Base-by-base conservation (phyloP, 179 eudicot genomes). In the Heliamphora ciliata region DNA sequence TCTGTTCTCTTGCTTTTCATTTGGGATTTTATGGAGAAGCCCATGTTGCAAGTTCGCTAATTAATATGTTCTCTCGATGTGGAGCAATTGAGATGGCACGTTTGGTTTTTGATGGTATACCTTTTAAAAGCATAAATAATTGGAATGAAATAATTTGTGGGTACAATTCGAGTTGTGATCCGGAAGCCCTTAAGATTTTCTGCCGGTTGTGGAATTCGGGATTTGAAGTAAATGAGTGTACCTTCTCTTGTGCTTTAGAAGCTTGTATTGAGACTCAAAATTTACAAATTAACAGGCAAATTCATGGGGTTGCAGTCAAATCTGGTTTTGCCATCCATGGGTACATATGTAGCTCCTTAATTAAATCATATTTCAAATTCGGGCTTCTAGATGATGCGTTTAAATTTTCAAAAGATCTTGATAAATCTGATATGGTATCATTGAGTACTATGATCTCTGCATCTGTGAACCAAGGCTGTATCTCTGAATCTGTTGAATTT, bases 131-230 rank as follows among this genome's bases (percentile, higher is more conserved):
- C 61, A 52, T 58, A 31, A 66, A 63, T 46, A 78, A 56, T 55
- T 77, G 81, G 84, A 84, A 81, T 63, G 81, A 81, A 60, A 81
- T 84, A 50, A 81, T 84, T 64, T 79, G 56, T 44, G 82, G 84
- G 14, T 84, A 78, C 76, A 84, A 64, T 63, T 64, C 78, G 70
- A 84, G 21, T 44, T 78, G 48, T 78, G 71, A 81, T 17, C 1
- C 31, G 0, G 77, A 78, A 84, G 84, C 86, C 46, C 80, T 82
- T 14, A 46, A 74, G 80, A 58, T 84, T 65, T 84, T 84, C 65
- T 13, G 68, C 17, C 21, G 78, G 1, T 73, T 82, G 40, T 50
- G 79, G 84, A 63, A 10, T 40, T 56, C 66, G 24, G 82, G 82
- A 69, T 9, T 82, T 63, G 76, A 78, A 50, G 82, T 76, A 70